These are phyloP conservation scores for Calonectria pseudoturangicola DNA, from an alignment of 2,329 filamentous ascomycete genomes.

Conservation along the genomic window DNA sequence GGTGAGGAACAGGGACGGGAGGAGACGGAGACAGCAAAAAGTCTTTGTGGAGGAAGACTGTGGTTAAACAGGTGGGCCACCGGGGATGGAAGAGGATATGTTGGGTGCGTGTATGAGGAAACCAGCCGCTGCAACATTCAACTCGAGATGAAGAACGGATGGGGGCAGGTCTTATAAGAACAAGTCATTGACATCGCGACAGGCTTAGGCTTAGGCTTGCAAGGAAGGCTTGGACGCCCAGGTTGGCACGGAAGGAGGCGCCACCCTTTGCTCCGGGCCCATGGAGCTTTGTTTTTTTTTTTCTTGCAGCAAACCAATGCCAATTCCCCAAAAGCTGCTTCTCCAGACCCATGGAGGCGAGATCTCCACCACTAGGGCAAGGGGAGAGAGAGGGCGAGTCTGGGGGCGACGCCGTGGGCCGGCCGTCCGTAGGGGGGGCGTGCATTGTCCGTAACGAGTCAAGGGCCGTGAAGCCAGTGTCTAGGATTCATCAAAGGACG, in stretches of 20 bases:
- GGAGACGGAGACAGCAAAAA: constrained; percentile 14
- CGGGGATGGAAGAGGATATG: constrained; percentile 41
- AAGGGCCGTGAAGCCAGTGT: constrained; percentile 41
- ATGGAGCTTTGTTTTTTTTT: constrained; percentile 37
- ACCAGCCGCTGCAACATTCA: constrained; percentile 43
- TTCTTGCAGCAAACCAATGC: constrained; percentile 12
- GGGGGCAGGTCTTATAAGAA: constrained; percentile 49
- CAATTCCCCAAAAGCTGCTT: constrained; percentile 39
- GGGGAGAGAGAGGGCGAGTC: constrained; percentile 40
- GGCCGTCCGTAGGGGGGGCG: constrained; percentile 47
- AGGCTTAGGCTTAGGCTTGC: constrained; percentile 28
- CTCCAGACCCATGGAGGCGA: constrained; percentile 36
- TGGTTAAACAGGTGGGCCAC: constrained; percentile 15
- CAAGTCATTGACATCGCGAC: constrained; percentile 46
- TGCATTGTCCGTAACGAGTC: constrained; percentile 46
- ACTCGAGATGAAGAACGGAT: constrained; percentile 39
- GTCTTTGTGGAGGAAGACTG: constrained; percentile 8
- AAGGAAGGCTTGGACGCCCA: constrained; percentile 45
- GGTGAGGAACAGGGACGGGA: not conserved
- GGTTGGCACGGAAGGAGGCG: constrained; percentile 51
- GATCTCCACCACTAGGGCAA: constrained; percentile 54
- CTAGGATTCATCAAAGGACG: constrained; percentile 44
- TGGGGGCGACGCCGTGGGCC: constrained; percentile 40
- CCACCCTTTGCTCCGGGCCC: constrained; percentile 56
- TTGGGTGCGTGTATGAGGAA: constrained; percentile 39